Percentiles rank a stretch among this genome's conserved stretches.
These are phyloP conservation scores for Pleurotus platypus DNA, from an alignment of 768 basidiomycete genomes.

Conservation along the genomic window DNA sequence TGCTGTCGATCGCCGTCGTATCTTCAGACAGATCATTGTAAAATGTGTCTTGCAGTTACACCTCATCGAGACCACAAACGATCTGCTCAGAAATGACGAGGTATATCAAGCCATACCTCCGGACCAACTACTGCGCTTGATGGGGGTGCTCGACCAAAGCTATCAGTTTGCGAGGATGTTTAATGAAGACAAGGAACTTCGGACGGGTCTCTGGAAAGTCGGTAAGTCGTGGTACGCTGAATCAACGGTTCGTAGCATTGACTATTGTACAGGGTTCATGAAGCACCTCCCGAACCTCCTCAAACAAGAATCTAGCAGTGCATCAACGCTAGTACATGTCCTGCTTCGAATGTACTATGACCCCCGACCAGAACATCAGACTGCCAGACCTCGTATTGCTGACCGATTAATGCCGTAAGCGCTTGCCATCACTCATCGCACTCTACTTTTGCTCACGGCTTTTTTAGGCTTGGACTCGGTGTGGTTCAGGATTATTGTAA, in stretches of 20 bases:
- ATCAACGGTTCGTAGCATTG: neutral
- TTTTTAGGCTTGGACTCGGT: constrained; percentile 72
- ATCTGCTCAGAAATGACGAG: constrained; percentile 86
- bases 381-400: constrained; percentile 75
- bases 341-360: constrained; percentile 94
- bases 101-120: constrained; percentile 95
- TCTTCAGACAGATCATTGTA: constrained; percentile 98
- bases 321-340: constrained; percentile 90
- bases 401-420: constrained; percentile 69
- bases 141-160: constrained; percentile 94
- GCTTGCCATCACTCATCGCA: neutral
- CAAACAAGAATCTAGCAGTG: constrained; percentile 97
- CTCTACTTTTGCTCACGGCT: constrained; percentile 10
- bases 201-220: constrained; percentile 99
- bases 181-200: constrained; percentile 96
- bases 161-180: constrained; percentile 97
- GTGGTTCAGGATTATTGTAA: constrained; percentile 91
- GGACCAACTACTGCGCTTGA: constrained; percentile 86
- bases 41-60: constrained; percentile 98
- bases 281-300: constrained; percentile 96
- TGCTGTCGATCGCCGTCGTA: constrained; percentile 67
- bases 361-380: constrained; percentile 81
- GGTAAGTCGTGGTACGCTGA: constrained; percentile 51
- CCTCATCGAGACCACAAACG: constrained; percentile 96
- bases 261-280: constrained; percentile 79